Evolutionary conservation across 192 early-diverging fungal genomes (phyloP).

Genomic region (Fimicolochytrium jonesii): DNA sequence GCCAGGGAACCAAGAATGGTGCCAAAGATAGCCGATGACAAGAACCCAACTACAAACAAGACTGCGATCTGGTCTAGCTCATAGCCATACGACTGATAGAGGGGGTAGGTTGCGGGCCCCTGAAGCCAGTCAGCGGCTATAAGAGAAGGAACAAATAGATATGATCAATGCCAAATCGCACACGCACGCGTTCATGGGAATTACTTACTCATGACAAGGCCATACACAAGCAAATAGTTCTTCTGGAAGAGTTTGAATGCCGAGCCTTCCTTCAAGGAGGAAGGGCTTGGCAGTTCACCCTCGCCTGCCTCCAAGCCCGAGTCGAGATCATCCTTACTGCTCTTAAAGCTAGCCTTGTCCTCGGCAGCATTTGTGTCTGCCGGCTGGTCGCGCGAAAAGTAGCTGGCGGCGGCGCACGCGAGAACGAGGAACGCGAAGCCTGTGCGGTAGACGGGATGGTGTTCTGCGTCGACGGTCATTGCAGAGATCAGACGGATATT

Average conservation of each 20-base stretch:
- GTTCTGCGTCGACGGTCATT: neutral
- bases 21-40: constrained; percentile 66
- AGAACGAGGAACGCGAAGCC: constrained; percentile 9
- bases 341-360: neutral
- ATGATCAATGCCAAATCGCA: neutral
- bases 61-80: constrained; percentile 56
- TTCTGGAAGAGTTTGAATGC: constrained; percentile 40
- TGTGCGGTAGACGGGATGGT: constrained; percentile 10
- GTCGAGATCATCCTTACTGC: neutral
- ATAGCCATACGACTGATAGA: constrained; percentile 61
- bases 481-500: too few relatives aligned
- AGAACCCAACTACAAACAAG: constrained; percentile 69
- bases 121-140: constrained; percentile 37
- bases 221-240: constrained; percentile 52
- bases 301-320: neutral
- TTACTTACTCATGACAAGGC: constrained; percentile 49
- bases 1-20: constrained; percentile 66
- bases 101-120: constrained; percentile 57
- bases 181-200: too few relatives aligned
- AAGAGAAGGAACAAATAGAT: too few relatives aligned
- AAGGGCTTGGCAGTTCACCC: constrained; percentile 6
- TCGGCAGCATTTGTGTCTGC: neutral
- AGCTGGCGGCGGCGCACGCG: constrained; percentile 4
- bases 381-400: constrained; percentile 7
- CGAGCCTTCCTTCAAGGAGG: neutral